These are phyloP conservation scores for Escovopsis sp. DNA, from an alignment of 2,329 filamentous ascomycete genomes.

Conservation along the genomic window DNA sequence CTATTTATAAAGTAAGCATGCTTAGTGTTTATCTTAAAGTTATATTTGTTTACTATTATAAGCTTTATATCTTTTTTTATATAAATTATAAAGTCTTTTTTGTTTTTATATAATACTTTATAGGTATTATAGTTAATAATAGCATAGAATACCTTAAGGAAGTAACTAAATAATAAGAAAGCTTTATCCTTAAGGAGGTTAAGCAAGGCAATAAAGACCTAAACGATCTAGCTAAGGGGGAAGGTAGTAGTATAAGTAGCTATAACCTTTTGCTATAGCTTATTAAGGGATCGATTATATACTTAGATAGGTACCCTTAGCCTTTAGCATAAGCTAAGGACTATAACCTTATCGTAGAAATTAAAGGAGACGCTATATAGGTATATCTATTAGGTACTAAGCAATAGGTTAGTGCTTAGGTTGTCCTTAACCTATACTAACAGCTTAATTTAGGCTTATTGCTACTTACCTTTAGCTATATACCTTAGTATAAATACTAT, in stretches of 20 bases:
- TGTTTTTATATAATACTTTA: too few relatives aligned
- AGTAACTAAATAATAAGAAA: too few relatives aligned
- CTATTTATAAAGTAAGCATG: too few relatives aligned
- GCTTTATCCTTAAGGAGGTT: too few relatives aligned
- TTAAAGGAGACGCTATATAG: neutral
- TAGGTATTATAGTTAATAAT: constrained; percentile 1
- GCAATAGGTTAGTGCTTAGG: neutral
- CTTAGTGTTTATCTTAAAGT: too few relatives aligned
- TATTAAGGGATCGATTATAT: too few relatives aligned
- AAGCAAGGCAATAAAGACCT: too few relatives aligned
- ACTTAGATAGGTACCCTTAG: neutral
- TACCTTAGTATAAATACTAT: neutral
- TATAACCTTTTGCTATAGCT: too few relatives aligned
- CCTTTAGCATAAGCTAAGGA: neutral
- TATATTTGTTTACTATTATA: neutral
- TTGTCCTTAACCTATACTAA: neutral
- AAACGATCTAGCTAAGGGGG: too few relatives aligned
- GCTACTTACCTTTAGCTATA: neutral
- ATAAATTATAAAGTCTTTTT: too few relatives aligned
- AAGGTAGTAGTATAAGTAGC: neutral
- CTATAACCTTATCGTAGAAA: constrained; percentile 1
- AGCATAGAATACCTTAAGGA: too few relatives aligned
- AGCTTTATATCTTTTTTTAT: too few relatives aligned
- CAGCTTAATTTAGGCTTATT: neutral
- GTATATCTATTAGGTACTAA: constrained; percentile 1